A percentile compares a stretch with the other conserved stretches of the same genome.
phyloP scores from a whole-genome alignment of 2,329 filamentous ascomycete genomes.

The Penicillium sp. region DNA sequence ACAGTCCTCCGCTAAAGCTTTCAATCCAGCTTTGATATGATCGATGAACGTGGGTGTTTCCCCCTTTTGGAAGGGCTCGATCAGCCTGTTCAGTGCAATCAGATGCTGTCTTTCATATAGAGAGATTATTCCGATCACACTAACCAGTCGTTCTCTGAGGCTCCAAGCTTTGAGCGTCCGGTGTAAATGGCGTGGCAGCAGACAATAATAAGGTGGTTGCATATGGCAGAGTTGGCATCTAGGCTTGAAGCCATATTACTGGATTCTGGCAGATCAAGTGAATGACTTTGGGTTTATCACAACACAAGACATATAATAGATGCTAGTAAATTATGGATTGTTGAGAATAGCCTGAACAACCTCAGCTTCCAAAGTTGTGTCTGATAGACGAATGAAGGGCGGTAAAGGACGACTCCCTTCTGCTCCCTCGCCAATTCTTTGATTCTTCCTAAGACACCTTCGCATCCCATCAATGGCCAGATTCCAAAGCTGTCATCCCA shows the following conservation, averaged over 20 bases:
- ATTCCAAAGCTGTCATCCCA: neutral
- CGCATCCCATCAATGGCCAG: neutral
- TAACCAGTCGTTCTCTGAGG: constrained; percentile 60
- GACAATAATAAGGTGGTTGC: constrained; percentile 66
- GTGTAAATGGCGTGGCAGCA: constrained; percentile 82
- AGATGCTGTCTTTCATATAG: neutral
- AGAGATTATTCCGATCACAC: neutral
- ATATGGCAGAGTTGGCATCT: neutral
- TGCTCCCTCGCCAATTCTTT: neutral
- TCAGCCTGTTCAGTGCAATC: constrained; percentile 50
- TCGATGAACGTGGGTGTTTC: constrained; percentile 77
- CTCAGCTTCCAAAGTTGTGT: neutral
- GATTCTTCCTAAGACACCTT: neutral
- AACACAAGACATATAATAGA: neutral
- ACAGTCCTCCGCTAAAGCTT: constrained; percentile 48
- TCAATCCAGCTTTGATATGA: constrained; percentile 67
- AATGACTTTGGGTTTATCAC: neutral
- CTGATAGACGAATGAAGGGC: neutral
- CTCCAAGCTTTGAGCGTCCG: constrained; percentile 54
- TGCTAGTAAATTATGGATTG: neutral
- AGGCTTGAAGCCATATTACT: neutral
- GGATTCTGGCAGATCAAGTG: too few relatives aligned
- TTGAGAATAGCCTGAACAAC: neutral
- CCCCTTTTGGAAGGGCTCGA: constrained; percentile 72
- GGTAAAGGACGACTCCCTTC: too few relatives aligned